Evolutionary conservation across 1,284 basidiomycete species (phyloP), one percentile per base, ranked within the genome.

Genomic region (Ustilago cynodontis): DNA sequence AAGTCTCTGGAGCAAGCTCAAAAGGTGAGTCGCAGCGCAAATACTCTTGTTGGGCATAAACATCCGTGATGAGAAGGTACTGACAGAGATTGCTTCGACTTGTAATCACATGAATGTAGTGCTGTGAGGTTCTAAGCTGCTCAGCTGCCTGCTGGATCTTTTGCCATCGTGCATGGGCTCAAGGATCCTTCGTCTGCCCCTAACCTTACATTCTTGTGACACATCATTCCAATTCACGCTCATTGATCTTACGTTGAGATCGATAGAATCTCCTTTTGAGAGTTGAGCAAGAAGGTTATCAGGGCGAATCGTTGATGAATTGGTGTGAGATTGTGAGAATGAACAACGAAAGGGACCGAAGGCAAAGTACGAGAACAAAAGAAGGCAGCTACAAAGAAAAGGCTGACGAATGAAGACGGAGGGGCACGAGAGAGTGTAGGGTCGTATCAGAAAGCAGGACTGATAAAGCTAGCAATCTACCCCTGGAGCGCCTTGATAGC

Each of bases 401-500:
- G n/a, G n/a, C n/a, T n/a, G n/a, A n/a, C n/a, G 20, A 43, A 11
- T 7, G 20, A 43, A 43, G 41, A 43, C 41, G 20, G 20, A 43
- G 2, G n/a, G n/a, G 9, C 8, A 20, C 20, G 7, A n/a, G 7
- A 20, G n/a, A 37, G 35, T 10, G 3, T 10, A 13, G 14, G 35
- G 9, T 37, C 35, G 14, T 10, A 20, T 28, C 31, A 52, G 18
- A 35, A 52, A 20, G 37, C 9, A 14, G 14, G 35, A 37, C 7
- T 10, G 14, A 14, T 13, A 13, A 3, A 6, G 35, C 35, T 37
- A 6, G 35, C 35, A 37, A 37, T 37, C 14, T 37, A 37, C 7
- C 8, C 8, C 55, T 60, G 63, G 28, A 69, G 62, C 41, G 61
- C 62, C 63, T 74, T 74, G 63, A 74, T 62, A 22, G 62, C 65